These are phyloP conservation scores for Neurospora intermedia DNA, from an alignment of 495 filamentous ascomycete species.

Conservation along the genomic window DNA sequence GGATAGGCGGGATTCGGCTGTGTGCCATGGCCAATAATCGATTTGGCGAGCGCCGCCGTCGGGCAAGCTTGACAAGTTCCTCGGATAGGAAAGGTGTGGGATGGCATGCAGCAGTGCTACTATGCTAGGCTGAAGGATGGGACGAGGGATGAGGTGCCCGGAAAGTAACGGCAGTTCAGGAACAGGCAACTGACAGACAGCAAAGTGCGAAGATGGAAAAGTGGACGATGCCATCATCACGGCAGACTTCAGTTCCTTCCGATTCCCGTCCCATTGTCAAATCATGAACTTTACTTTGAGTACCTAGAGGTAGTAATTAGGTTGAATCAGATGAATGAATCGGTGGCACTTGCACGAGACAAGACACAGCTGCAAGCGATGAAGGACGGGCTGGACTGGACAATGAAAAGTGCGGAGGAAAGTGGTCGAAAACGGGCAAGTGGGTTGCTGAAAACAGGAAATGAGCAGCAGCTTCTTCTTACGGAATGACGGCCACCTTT, in stretches of 20 bases:
- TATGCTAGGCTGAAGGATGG: not conserved
- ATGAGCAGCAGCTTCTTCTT: slow-evolving; percentile 25
- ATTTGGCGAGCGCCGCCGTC: not conserved
- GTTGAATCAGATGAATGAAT: not conserved
- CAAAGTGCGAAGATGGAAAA: not conserved
- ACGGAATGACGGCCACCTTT: slow-evolving; percentile 16
- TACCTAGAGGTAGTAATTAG: too few species aligned
- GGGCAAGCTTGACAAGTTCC: not conserved
- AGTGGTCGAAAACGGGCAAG: slow-evolving; percentile 13
- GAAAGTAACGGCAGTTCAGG: not conserved
- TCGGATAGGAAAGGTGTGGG: slow-evolving; percentile 7
- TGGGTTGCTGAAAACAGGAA: slow-evolving; percentile 10
- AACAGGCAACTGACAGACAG: not conserved
- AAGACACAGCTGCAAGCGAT: not conserved
- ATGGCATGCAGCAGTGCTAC: not conserved
- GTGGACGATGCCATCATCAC: not conserved
- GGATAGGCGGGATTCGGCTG: not conserved
- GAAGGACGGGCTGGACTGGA: not conserved
- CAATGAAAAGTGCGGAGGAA: slow-evolving; percentile 1
- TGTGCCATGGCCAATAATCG: not conserved
- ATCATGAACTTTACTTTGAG: not conserved
- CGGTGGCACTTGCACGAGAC: not conserved
- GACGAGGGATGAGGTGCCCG: not conserved
- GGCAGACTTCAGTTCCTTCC: not conserved
- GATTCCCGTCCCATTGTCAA: not conserved